Percentiles rank a stretch among this genome's conserved stretches.
Conservation (phyloP, 345 rosid genomes). For the Brassica carinata region DNA sequence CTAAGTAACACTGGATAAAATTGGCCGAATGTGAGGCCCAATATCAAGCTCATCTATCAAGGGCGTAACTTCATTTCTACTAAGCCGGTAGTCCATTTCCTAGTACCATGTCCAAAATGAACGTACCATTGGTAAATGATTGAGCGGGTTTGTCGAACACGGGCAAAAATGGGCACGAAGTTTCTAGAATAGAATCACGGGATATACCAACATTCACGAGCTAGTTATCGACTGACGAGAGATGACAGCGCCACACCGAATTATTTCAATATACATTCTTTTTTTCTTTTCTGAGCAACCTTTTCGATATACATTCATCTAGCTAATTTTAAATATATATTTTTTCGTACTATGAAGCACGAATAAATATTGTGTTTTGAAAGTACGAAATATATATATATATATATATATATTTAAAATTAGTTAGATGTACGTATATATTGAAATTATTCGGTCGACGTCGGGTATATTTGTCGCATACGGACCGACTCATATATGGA, state of each 20-base stretch:
- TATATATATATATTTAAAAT: background rate
- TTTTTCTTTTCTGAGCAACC: no score
- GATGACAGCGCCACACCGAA: slow-evolving; percentile 18
- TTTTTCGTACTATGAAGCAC: background rate
- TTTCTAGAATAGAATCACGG: slow-evolving; percentile 38
- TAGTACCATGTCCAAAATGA: no score
- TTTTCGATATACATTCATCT: no score
- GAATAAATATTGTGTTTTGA: no score
- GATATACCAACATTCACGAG: slow-evolving; percentile 37
- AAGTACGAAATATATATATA: background rate
- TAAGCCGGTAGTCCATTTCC: background rate
- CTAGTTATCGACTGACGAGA: slow-evolving; percentile 18
- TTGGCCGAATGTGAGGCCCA: slow-evolving; percentile 4
- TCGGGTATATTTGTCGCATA: slow-evolving; percentile 31
- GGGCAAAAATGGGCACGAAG: slow-evolving; percentile 16
- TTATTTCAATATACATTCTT: no score
- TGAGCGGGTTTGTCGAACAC: slow-evolving; percentile 22
- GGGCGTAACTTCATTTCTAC: slow-evolving; percentile 6
- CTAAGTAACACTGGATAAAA: background rate
- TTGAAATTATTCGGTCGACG: slow-evolving; percentile 28
- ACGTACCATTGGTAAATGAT: background rate
- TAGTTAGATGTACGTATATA: background rate
- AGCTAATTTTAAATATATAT: no score
- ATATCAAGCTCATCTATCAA: background rate
- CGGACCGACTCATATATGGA: slow-evolving; percentile 22